Evolutionary conservation across 1,284 basidiomycete species (phyloP), one percentile per base, ranked within the genome.

Genomic region (Tilletia indica): DNA sequence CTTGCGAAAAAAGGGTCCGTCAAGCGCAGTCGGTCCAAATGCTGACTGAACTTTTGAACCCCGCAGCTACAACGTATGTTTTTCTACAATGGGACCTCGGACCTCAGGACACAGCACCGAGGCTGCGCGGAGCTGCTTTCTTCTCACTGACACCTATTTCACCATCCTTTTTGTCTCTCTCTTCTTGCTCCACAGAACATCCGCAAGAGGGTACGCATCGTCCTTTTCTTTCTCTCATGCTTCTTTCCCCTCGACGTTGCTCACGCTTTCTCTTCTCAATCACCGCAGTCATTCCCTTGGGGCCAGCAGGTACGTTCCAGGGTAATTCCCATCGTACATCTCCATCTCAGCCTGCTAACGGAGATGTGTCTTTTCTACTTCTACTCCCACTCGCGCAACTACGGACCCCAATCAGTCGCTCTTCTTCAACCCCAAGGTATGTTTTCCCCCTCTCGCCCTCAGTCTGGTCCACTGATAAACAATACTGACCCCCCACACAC

Each of bases 361-460:
- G 25, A 31, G 2, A 31, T 31, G 25, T 31, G 25, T 31, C 25
- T 31, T 31, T 31, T 31, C 25, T 31, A 31, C 25, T 31, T 31
- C 25, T 31, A 31, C 25, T 31, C 25, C 25, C 25, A 2, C 25
- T 31, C 2, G 25, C 25, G 19, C 39, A 31, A 39, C 12, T 19
- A 39, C 19, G 14, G 16, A 31, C 12, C 16, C 45, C 16, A 11
- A 66, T 68, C 61, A 80, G 76, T 74, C 72, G 48, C 75, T 82
- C 70, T 82, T 82, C 77, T 77, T 74, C 76, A 82, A 82, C 76
- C 73, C 74, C 19, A 77, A 76, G 76, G 73, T 80, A 64, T 21
- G 47, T 21, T 9, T 34, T 4, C 31, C 31, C 34, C 64, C 21
- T 16, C 11, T 64, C 54, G 9, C 6, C 42, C 42, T 45, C 42